Evolutionary conservation across 2,329 filamentous ascomycete species (phyloP), one percentile per base, ranked within the genome.

Genomic region (Fusarium newnesense): DNA sequence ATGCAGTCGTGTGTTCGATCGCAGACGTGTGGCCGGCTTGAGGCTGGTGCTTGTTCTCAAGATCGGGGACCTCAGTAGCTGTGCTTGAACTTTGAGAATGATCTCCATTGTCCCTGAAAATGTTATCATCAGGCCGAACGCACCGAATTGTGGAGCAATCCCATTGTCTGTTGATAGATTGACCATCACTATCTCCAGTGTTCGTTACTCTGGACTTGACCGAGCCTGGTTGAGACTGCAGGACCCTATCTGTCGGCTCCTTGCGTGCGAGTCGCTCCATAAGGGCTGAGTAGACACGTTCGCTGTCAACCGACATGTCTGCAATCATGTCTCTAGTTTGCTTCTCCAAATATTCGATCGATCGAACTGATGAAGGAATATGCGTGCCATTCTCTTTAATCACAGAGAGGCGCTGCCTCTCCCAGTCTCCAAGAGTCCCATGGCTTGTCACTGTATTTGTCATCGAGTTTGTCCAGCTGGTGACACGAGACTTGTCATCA

Each of bases 401-500:
- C 30, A 91, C 85, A 4, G 90, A 91, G n/a, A 93, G 81, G 4
- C 89, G 86, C 75, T 92, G 87, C 24, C 83, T 79, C 67, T 89
- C 84, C 84, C 87, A 81, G 67, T 88, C 85, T 4, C 78, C 81
- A 61, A 77, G 77, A 9, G 56, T 65, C 24, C 66, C 81, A 49
- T 85, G 66, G 79, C 81, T 89, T 10, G 86, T 81, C 6, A 88
- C 86, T 6, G 88, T 90, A 64, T 87, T 87, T 4, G 86, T 84
- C 3, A 88, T 89, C 1, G 92, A 93, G 69, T 90, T 89, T 9
- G 88, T 88, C 92, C 92, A 94, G 79, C 92, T 94, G 4, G 92
- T 93, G 57, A 93, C 89, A 28, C 92, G 84, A n/a, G 90, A 92
- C 72, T 84, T 88, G 26, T 89, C 87, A 43, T 88, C 87, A 19